These are phyloP conservation scores for Thalassiosira livingstoniorum DNA, from an alignment of 352 stramenopile species.

Conservation along the genomic window DNA sequence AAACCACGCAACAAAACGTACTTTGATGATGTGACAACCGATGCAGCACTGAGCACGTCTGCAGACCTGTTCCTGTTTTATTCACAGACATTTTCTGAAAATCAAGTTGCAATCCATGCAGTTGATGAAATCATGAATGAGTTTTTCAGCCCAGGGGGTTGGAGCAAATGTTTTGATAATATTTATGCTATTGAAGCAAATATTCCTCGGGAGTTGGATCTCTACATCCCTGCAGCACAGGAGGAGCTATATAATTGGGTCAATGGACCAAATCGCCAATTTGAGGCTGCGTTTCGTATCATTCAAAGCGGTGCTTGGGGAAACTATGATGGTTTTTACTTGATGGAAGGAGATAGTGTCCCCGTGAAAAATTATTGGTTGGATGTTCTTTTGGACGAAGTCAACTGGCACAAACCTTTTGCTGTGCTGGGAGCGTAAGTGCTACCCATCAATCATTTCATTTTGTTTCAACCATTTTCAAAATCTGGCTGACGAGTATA, in stretches of 20 bases:
- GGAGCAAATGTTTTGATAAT: conserved; percentile 38
- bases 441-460: neutral
- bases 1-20: conserved; percentile 23
- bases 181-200: conserved; percentile 54
- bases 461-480: neutral
- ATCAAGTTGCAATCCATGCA: conserved; percentile 23
- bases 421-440: conserved; percentile 66
- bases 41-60: conserved; percentile 11
- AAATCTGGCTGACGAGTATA: neutral
- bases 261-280: conserved; percentile 72
- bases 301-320: conserved; percentile 67
- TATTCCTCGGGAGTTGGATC: conserved; percentile 60
- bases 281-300: conserved; percentile 69
- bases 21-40: conserved; percentile 42
- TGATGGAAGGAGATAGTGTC: conserved; percentile 74
- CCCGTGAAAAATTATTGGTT: conserved; percentile 70
- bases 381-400: conserved; percentile 64
- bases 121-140: conserved; percentile 55
- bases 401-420: conserved; percentile 59
- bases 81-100: conserved; percentile 47
- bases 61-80: conserved; percentile 57
- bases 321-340: conserved; percentile 71
- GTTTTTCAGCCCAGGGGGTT: conserved; percentile 45
- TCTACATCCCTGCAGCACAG: conserved; percentile 64
- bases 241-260: neutral